These are phyloP conservation scores for Areca catechu DNA, from an alignment of 176 grass and related monocot species.

Conservation along the genomic window DNA sequence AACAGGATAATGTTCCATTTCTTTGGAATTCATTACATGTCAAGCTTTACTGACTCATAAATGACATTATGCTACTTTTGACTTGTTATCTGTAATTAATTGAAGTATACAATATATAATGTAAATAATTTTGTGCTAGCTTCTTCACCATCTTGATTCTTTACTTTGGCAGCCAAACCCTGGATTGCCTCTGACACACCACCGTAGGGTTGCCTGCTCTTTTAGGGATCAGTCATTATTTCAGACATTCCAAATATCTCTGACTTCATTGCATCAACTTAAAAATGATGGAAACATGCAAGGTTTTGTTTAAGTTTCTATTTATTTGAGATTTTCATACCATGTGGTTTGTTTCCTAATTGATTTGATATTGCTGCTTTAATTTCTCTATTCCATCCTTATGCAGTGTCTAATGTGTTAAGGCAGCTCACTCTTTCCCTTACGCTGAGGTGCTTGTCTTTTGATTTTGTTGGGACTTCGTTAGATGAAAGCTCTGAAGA, in stretches of 20 bases:
- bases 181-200: conserved; percentile 51
- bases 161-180: conserved; percentile 35
- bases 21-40: too few relatives aligned
- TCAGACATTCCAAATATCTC: conserved; percentile 96
- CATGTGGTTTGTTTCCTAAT: neutral
- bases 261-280: conserved; percentile 86
- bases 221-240: conserved; percentile 94
- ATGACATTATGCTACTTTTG: too few relatives aligned
- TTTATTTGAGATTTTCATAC: conserved; percentile 13
- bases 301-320: conserved; percentile 33
- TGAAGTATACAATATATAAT: too few relatives aligned
- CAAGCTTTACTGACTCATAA: too few relatives aligned
- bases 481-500: conserved; percentile 99
- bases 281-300: conserved; percentile 65
- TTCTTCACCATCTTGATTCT: neutral
- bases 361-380: conserved; percentile 1
- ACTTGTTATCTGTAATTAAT: too few relatives aligned
- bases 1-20: too few relatives aligned
- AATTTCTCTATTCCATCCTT: conserved; percentile 14
- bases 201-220: conserved; percentile 68
- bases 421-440: conserved; percentile 74
- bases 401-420: conserved; percentile 60
- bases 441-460: conserved; percentile 91
- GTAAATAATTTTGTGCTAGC: too few relatives aligned
- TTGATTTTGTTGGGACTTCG: conserved; percentile 93